Evolutionary conservation across 2,329 filamentous ascomycete genomes (phyloP), one percentile per base, ranked within the genome.

Genomic region (Orbilia javanica): DNA sequence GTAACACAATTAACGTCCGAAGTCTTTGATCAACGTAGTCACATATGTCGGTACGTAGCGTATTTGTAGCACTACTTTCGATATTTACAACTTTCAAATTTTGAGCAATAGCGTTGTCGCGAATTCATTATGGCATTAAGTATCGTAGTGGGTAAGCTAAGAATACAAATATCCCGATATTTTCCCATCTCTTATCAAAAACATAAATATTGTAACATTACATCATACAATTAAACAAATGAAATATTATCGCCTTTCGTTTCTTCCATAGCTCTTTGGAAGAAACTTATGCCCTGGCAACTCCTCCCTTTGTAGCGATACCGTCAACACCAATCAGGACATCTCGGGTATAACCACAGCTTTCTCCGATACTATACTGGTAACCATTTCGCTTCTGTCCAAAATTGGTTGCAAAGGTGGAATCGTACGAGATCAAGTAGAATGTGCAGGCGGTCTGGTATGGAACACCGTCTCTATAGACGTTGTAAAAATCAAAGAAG

Each of bases 401-500:
- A 22, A 22, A 22, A 42, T 71, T 63, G 20, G 55, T 64, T 8
- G 67, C 67, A 64, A 50, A 62, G 18, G n/a, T 39, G 31, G 55
- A 42, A 22, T 46, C 57, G 31, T 63, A 63, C n/a, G 67, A 27
- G 10, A 71, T 34, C 5, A 42, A 5, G 20, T 42, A 71, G 39
- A 71, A 52, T 11, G 53, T 71, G 55, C 67, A 71, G 46, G 67
- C 44, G 7, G 22, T 63, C 31, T 71, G 42, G 34, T 63, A 53
- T 15, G 36, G 34, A n/a, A 52, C 20, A 25, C 57, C 57, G 20
- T 71, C 55, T 27, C 44, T 34, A 46, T 71, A 71, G 29, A 63
- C 55, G 22, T 71, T 64, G 22, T 71, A 71, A 55, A 63, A 71
- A 18, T 71, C 36, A 46, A 71, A 71, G 39, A 71, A 71, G 22